phyloP scores from a whole-genome alignment of 768 basidiomycete genomes.

The Boletus fagicola region DNA sequence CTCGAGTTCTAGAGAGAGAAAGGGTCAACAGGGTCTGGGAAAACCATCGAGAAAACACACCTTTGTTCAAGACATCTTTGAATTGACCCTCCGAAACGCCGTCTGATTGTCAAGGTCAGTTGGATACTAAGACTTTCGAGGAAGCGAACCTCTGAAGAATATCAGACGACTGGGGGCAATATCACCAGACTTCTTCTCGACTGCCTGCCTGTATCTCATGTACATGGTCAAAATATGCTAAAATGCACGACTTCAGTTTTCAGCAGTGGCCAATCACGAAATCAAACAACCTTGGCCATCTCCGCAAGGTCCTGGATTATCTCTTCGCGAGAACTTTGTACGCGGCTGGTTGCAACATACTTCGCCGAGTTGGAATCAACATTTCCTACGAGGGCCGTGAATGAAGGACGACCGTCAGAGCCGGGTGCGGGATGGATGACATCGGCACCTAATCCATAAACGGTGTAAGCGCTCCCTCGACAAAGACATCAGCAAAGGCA shows the following conservation, averaged over 20 bases:
- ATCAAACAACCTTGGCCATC: conserved; percentile 55
- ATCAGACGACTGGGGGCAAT: conserved; percentile 65
- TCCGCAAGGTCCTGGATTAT: conserved; percentile 69
- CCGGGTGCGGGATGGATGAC: conserved; percentile 84
- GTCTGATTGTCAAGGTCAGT: conserved; percentile 31
- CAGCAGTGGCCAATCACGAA: background rate
- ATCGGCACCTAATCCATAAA: conserved; percentile 57
- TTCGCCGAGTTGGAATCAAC: conserved; percentile 76
- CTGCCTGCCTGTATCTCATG: conserved; percentile 51
- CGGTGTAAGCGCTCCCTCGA: background rate
- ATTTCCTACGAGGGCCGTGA: conserved; percentile 76
- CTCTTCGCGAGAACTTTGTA: conserved; percentile 68
- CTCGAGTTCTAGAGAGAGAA: conserved; percentile 48
- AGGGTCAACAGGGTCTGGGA: background rate
- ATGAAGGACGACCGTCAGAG: conserved; percentile 75
- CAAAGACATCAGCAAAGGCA: background rate
- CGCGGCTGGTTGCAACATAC: conserved; percentile 59
- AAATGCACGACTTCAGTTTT: conserved; percentile 11
- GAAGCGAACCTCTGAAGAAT: conserved; percentile 64
- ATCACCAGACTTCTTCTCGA: conserved; percentile 48
- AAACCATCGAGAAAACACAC: conserved; percentile 35
- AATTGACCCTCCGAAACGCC: conserved; percentile 61
- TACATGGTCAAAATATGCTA: conserved; percentile 59
- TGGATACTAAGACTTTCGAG: background rate
- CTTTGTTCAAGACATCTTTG: conserved; percentile 47